Evolutionary conservation across 805 yeast species (phyloP).

Genomic region (Wickerhamiella kurtzmanii): DNA sequence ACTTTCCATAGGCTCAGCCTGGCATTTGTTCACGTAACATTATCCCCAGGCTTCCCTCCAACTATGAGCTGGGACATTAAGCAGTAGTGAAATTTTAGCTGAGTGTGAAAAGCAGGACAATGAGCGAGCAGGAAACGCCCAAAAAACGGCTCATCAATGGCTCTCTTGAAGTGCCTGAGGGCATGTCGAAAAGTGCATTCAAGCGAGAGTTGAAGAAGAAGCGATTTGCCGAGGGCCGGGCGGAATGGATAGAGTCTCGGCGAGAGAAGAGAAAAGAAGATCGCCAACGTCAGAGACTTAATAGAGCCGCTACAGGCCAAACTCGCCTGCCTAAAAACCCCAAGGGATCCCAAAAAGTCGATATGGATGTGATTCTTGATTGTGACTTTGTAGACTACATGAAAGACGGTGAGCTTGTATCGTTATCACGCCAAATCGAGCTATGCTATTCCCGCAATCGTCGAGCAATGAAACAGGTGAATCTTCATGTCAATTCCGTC

Average conservation of each 20-base stretch:
- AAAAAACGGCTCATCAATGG: constrained; percentile 1
- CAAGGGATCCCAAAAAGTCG: constrained; percentile 19
- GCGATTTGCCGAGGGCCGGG: constrained; percentile 52
- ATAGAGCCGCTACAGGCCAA: constrained; percentile 5
- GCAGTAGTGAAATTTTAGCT: not conserved
- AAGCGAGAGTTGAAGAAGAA: constrained; percentile 51
- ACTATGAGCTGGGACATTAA: not conserved
- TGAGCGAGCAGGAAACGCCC: not conserved
- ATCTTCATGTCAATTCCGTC: constrained; percentile 50
- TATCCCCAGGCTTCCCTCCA: too few relatives aligned
- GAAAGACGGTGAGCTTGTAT: constrained; percentile 56
- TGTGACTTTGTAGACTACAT: constrained; percentile 85
- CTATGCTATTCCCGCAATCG: constrained; percentile 71
- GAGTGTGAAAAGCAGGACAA: not conserved
- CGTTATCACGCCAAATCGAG: constrained; percentile 68
- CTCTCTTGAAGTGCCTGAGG: constrained; percentile 45
- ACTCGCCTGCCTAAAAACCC: not conserved
- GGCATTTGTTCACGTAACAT: too few relatives aligned
- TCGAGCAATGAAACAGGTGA: constrained; percentile 42
- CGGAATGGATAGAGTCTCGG: constrained; percentile 39
- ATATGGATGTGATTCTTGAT: constrained; percentile 55
- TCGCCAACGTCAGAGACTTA: constrained; percentile 7
- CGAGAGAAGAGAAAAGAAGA: constrained; percentile 36
- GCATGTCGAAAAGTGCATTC: constrained; percentile 79
- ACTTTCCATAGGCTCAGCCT: too few relatives aligned